phyloP scores from a whole-genome alignment of 139 green algal species.

The Chlorokybus atmophyticus region DNA sequence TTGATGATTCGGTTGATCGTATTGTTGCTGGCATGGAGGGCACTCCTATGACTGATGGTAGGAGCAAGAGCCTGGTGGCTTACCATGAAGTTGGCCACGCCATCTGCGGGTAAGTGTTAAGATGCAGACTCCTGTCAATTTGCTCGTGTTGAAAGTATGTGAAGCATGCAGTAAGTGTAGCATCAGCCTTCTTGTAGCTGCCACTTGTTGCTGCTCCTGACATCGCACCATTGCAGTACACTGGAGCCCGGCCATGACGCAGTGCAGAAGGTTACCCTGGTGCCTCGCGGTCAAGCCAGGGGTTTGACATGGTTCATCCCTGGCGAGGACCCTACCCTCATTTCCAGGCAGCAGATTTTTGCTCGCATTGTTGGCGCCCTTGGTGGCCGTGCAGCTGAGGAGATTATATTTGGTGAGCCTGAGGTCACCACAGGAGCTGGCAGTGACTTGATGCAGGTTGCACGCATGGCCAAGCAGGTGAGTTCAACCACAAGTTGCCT shows the following conservation, averaged over 20 bases:
- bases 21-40: conserved; percentile 97
- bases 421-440: conserved; percentile 89
- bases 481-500: too few relatives aligned
- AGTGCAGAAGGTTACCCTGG: conserved; percentile 98
- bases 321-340: conserved; percentile 87
- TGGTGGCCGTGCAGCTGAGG: conserved; percentile 87
- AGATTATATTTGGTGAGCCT: conserved; percentile 89
- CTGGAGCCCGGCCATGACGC: conserved; percentile 88
- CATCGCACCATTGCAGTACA: conserved; percentile 49
- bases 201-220: too few relatives aligned
- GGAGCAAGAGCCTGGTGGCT: conserved; percentile 89
- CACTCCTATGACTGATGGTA: conserved; percentile 91
- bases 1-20: conserved; percentile 89
- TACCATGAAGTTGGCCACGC: conserved; percentile 97
- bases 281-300: conserved; percentile 86
- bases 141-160: too few relatives aligned
- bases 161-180: too few relatives aligned
- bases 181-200: too few relatives aligned
- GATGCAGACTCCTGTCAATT: too few relatives aligned
- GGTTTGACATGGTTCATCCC: conserved; percentile 97
- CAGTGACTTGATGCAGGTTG: conserved; percentile 57
- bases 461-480: conserved; percentile 37
- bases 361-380: conserved; percentile 90
- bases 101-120: conserved; percentile 70
- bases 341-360: conserved; percentile 93